phyloP scores from a whole-genome alignment of 495 filamentous ascomycete genomes.

The Trichoderma orchidacearum region DNA sequence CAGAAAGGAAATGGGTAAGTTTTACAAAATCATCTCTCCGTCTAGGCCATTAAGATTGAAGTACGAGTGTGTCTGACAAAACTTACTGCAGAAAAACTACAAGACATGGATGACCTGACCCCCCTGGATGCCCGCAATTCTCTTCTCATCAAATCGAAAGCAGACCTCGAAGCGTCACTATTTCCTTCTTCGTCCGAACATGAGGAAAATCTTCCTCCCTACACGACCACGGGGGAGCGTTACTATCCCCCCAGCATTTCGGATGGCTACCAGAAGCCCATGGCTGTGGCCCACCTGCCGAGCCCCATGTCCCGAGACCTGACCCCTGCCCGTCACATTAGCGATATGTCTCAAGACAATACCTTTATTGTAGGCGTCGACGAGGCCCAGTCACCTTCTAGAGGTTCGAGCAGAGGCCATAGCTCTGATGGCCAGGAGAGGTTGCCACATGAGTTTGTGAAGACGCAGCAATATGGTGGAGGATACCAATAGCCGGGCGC shows the following conservation, averaged over 20 bases:
- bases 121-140: conserved; percentile 85
- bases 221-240: neutral
- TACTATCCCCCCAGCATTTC: neutral
- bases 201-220: neutral
- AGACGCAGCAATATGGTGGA: neutral
- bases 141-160: conserved; percentile 45
- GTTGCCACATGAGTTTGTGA: neutral
- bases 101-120: conserved; percentile 76
- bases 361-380: neutral
- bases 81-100: conserved; percentile 52
- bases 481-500: neutral
- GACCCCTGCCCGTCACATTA: neutral
- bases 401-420: neutral
- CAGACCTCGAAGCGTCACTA: neutral
- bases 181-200: neutral
- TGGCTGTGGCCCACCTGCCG: neutral
- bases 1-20: conserved; percentile 74
- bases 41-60: neutral
- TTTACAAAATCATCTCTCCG: conserved; percentile 1
- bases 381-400: neutral
- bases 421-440: neutral
- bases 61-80: conserved; percentile 3
- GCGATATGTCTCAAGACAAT: neutral
- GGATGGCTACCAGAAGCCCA: neutral
- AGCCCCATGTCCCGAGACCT: neutral